These are phyloP conservation scores for Myxozyma monticola DNA, from an alignment of 805 yeast species.

Conservation along the genomic window DNA sequence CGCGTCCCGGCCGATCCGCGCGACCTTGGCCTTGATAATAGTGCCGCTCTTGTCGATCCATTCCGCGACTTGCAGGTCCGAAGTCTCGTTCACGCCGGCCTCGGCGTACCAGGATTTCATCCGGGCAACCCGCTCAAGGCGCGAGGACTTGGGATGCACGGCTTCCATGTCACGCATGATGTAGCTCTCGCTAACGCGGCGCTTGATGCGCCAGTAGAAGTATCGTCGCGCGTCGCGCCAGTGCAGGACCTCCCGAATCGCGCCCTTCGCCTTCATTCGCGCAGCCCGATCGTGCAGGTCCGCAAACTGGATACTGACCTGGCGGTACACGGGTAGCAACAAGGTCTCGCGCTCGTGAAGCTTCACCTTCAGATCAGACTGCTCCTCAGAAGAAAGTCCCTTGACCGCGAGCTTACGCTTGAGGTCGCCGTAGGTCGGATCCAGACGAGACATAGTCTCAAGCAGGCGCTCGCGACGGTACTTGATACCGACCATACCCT, in stretches of 20 bases:
- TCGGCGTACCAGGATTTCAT: constrained; percentile 48
- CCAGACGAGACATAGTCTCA: constrained; percentile 89
- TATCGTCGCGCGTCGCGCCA: constrained; percentile 89
- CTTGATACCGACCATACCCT: constrained; percentile 98
- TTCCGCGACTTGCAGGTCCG: constrained; percentile 18
- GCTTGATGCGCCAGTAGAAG: constrained; percentile 98
- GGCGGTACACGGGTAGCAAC: constrained; percentile 84
- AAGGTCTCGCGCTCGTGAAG: constrained; percentile 75
- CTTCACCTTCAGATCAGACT: constrained; percentile 61
- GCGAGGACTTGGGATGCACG: constrained; percentile 53
- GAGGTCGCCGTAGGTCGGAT: constrained; percentile 67
- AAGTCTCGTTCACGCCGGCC: constrained; percentile 22
- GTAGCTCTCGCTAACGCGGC: constrained; percentile 92
- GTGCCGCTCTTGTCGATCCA: constrained; percentile 17
- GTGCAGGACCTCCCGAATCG: constrained; percentile 77
- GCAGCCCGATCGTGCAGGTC: constrained; percentile 97
- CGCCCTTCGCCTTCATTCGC: constrained; percentile 95
- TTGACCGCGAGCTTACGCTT: constrained; percentile 56
- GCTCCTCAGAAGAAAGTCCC: constrained; percentile 61
- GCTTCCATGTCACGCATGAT: constrained; percentile 71
- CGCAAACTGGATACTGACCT: constrained; percentile 92
- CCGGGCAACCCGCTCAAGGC: constrained; percentile 83
- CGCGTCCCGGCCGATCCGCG: constrained; percentile 19
- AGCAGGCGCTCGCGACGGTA: constrained; percentile 90
- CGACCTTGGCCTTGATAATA: constrained; percentile 14